Base-by-base conservation (phyloP, 176 grass and related monocot genomes). In the Elaeis guineensis region DNA sequence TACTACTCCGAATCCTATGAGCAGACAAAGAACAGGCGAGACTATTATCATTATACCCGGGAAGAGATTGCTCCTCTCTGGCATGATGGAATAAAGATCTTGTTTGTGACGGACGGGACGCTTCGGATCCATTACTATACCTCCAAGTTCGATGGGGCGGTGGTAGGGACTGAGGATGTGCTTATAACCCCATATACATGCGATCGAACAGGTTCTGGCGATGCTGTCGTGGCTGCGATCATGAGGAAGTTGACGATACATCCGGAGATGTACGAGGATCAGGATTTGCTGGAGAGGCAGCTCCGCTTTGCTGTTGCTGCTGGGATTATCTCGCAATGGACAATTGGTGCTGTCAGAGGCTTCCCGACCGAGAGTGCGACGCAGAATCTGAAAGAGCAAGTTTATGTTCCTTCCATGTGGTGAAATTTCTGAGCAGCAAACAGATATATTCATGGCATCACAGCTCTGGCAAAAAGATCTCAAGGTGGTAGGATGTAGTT, bases 301-400 rank as follows among this genome's bases (percentile, higher is more conserved):
- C 71, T 97, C 20, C 79, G 92, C 22, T 91, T 91, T 76, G 76
- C 78, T 62, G 73, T 89, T 75, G 81, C 83, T 32, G 92, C 87
- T 50, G 92, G 92, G 56, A 97, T 97, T 30, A 91, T 91, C 77
- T 82, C 92, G 53, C 87, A 91, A 20, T 97, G 92, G 92, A 97
- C 87, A 16, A 88, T 83, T 62, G 87, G 92, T 53, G 83, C 84
- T 0, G 71, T 91, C 16, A 72, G 81, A 85, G 92, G 92, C 12
- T 88, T 97, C 62, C 92, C 92, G 51, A 89, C 83, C 17, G 92
- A 97, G 76, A 85, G 84, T 77, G 87, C 92, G 35, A 35, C 81
- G 19, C 80, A 91, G 63, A 97, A 97, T 69, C 59, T 88, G 66
- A 96, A 96, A 78, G 83, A 90, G 80, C 77, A 85, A 79, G 75